Evolutionary conservation across 1,284 basidiomycete species (phyloP).

Genomic region (Ganoderma lingzhi): DNA sequence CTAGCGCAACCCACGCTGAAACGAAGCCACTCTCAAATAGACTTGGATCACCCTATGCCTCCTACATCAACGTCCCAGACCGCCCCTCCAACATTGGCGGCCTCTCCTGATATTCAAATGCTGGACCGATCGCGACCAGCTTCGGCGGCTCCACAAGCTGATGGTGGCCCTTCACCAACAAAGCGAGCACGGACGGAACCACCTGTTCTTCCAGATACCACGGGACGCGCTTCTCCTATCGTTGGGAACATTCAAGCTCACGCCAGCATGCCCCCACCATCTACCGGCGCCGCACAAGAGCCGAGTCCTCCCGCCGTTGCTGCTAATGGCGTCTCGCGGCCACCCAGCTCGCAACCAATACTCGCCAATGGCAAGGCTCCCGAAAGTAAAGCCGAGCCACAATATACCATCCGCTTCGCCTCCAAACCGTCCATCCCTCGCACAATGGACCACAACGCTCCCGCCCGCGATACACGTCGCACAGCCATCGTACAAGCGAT

Average conservation of each 20-base stretch:
- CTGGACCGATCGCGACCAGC: constrained; percentile 55
- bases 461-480: constrained; percentile 69
- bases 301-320: constrained; percentile 18
- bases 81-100: constrained; percentile 47
- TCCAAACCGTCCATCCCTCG: constrained; percentile 72
- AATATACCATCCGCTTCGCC: constrained; percentile 65
- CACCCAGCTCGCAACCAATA: constrained; percentile 31
- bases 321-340: constrained; percentile 33
- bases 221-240: constrained; percentile 28
- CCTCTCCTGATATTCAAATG: constrained; percentile 54
- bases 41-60: constrained; percentile 40
- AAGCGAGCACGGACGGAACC: constrained; percentile 72
- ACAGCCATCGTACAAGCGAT: constrained; percentile 69
- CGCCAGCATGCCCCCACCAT: constrained; percentile 31
- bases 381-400: constrained; percentile 27
- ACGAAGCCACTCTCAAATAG: constrained; percentile 55
- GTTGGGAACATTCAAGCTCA: constrained; percentile 21
- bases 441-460: constrained; percentile 60
- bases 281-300: constrained; percentile 21
- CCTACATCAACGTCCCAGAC: constrained; percentile 32
- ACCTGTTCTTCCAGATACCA: constrained; percentile 37
- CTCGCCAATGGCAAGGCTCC: constrained; percentile 36
- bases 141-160: constrained; percentile 52
- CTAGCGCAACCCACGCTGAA: constrained; percentile 49
- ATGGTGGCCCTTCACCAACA: constrained; percentile 65